Evolutionary conservation across 768 basidiomycete species (phyloP).

Genomic region (Russula dissimulans): DNA sequence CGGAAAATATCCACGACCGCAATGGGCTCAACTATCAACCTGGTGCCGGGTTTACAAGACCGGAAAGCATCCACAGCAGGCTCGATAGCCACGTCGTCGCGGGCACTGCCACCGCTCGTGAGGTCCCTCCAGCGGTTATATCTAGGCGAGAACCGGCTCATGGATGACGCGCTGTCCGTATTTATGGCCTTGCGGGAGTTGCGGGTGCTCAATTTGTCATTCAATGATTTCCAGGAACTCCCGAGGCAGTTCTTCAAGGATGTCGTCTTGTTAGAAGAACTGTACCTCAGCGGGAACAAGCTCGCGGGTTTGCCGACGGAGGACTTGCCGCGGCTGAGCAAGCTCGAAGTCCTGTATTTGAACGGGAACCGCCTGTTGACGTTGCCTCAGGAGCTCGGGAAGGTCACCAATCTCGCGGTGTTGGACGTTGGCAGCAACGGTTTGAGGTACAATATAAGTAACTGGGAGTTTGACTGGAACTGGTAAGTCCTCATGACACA

Average conservation of each 20-base stretch:
- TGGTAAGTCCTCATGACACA: conserved; percentile 49
- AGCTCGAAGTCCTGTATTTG: conserved; percentile 68
- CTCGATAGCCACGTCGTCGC: conserved; percentile 19
- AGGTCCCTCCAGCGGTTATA: conserved; percentile 69
- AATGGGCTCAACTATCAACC: conserved; percentile 8
- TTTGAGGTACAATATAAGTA: conserved; percentile 94
- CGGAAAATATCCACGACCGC: conserved; percentile 27
- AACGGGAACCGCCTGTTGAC: conserved; percentile 94
- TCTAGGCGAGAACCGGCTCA: conserved; percentile 82
- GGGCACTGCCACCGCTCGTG: conserved; percentile 48
- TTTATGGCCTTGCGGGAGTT: conserved; percentile 72
- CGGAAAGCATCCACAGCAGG: conserved; percentile 37
- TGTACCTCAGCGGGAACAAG: conserved; percentile 95
- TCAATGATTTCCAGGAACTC: conserved; percentile 89
- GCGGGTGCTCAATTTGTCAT: conserved; percentile 79
- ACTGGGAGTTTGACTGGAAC: conserved; percentile 99
- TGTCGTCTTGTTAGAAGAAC: conserved; percentile 62
- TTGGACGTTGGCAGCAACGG: conserved; percentile 92
- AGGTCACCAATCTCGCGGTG: conserved; percentile 65
- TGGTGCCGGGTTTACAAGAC: conserved; percentile 23
- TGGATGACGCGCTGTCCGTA: conserved; percentile 67
- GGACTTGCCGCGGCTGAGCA: conserved; percentile 64
- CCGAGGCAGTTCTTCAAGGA: conserved; percentile 69
- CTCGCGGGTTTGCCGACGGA: conserved; percentile 84
- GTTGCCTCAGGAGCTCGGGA: conserved; percentile 81